Conservation (phyloP, 768 basidiomycete genomes). For the Tricholomella constricta region DNA sequence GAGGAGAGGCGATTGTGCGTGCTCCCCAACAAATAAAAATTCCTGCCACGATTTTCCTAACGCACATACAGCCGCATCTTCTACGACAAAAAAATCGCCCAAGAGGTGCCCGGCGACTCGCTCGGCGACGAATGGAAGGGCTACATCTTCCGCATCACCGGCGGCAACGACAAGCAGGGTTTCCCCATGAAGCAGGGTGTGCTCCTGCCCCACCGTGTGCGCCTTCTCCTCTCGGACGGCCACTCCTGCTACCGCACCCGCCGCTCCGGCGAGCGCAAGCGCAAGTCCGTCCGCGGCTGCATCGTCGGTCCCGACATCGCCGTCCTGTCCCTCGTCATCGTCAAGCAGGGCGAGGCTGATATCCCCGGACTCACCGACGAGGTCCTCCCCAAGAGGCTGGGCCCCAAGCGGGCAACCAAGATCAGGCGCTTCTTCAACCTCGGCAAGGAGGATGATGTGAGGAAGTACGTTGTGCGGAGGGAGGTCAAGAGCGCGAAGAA, state of each 20-base stretch:
- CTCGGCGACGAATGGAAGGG: constrained; percentile 97
- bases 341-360: constrained; percentile 93
- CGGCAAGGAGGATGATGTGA: constrained; percentile 96
- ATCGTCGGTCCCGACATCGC: constrained; percentile 97
- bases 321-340: constrained; percentile 89
- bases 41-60: neutral
- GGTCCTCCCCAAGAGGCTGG: constrained; percentile 92
- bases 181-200: constrained; percentile 99
- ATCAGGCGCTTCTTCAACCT: constrained; percentile 98
- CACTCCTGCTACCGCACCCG: constrained; percentile 98
- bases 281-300: constrained; percentile 98
- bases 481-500: constrained; percentile 92
- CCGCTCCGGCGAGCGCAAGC: constrained; percentile 93
- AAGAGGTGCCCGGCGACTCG: constrained; percentile 90
- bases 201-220: constrained; percentile 90
- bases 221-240: constrained; percentile 90
- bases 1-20: constrained; percentile 85
- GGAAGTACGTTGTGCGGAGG: constrained; percentile 93
- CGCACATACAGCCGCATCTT: constrained; percentile 73
- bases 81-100: constrained; percentile 96
- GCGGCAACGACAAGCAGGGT: constrained; percentile 98
- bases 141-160: constrained; percentile 95
- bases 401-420: constrained; percentile 97
- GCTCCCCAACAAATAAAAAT: neutral
- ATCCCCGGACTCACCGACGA: constrained; percentile 91